Base-by-base conservation (phyloP, 192 early-diverging fungal genomes). In the Allomyces macrogynus region DNA sequence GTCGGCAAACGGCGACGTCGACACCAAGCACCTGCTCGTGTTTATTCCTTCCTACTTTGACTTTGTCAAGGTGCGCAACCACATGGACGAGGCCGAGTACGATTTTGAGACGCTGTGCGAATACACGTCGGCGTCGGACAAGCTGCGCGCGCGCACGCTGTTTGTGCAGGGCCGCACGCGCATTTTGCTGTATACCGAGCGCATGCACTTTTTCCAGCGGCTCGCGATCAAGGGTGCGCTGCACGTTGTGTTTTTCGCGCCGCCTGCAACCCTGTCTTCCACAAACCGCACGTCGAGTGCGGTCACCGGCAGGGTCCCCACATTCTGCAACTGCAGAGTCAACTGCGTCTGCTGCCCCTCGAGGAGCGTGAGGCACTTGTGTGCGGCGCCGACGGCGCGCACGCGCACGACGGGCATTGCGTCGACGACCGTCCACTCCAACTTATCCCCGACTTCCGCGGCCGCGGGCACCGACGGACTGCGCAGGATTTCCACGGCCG, bases 31-130 rank as follows among this genome's bases (percentile, higher is more conserved):
- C 24, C 68, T 75, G 1, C 43, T 91, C 63, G 80, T 99, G 54
- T 90, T 91, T 74, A 82, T 92, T 1, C 87, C 95, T 10, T 90
- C 87, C 10, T 99, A 97, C 70, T 93, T 96, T 81, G 96, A 99
- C 68, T 99, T 86, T 81, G 88, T 99, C 20, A 80, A 92, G 10
- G 64, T 99, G 57, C 79, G 93, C 57, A 99, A 99, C 70, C 84
- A 89, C 72, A 77, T 95, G 64, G 74, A 79, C 24, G 85, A 89
- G 66, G 83, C 83, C 67, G 74, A 79, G 64, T 89, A 80, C 66
- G 79, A 83, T 10, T 88, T 89, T 76, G 87, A 76, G 10, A 74
- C 78, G n/a, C 81, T 96, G 25, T 90, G 81, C 61, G 96, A 99
- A 80, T 94, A 99, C 75, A 87, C 91, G n/a, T 75, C 85, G 20